Evolutionary conservation across 1,284 basidiomycete species (phyloP).

Genomic region (Leccinum subfulvum): DNA sequence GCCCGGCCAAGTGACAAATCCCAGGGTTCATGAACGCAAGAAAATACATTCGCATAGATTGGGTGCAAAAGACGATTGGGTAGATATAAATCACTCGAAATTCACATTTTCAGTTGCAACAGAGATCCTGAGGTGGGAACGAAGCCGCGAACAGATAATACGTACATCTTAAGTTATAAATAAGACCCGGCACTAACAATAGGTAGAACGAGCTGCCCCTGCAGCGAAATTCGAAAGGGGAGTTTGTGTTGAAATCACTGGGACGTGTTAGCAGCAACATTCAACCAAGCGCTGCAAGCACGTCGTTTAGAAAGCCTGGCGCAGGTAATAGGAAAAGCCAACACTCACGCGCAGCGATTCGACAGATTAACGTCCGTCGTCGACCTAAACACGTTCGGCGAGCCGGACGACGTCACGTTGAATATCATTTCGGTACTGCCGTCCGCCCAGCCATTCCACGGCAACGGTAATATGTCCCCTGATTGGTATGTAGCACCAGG

Average conservation of each 20-base stretch:
- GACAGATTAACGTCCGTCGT: slow-evolving; percentile 12
- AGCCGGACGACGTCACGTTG: slow-evolving; percentile 9
- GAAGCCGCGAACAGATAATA: neutral
- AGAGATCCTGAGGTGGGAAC: neutral
- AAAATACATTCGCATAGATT: neutral
- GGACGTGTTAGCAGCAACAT: slow-evolving; percentile 8
- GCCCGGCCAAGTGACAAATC: neutral
- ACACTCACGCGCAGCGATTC: slow-evolving; percentile 27
- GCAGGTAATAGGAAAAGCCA: neutral
- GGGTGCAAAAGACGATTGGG: neutral
- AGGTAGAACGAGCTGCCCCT: neutral
- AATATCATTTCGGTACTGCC: slow-evolving; percentile 14
- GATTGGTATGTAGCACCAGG: slow-evolving; percentile 16
- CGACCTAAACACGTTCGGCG: slow-evolving; percentile 2
- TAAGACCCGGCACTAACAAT: neutral
- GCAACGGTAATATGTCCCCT: slow-evolving; percentile 16
- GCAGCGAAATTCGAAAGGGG: neutral
- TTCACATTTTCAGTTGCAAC: neutral
- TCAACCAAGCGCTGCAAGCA: slow-evolving; percentile 15
- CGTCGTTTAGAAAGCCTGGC: slow-evolving; percentile 3
- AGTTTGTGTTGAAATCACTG: slow-evolving; percentile 5
- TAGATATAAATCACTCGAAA: neutral
- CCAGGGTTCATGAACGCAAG: neutral
- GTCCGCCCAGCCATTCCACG: slow-evolving; percentile 17
- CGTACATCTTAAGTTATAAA: neutral